These are phyloP conservation scores for Bathelium albidoporum DNA, from an alignment of 495 filamentous ascomycete species.

Conservation along the genomic window DNA sequence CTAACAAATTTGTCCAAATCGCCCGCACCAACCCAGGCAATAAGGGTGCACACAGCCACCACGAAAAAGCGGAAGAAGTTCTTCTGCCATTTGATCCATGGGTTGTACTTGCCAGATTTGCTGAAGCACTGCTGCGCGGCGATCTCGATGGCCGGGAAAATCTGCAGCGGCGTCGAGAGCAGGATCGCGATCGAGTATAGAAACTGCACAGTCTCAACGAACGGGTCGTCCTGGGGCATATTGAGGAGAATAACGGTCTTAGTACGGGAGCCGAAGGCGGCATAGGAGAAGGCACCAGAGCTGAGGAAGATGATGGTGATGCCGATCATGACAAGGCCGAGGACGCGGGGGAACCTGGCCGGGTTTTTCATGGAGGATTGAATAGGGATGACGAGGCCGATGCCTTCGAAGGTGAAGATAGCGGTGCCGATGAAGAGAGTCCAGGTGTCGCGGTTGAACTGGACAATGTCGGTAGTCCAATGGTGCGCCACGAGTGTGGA, in stretches of 20 bases:
- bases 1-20: slow-evolving; percentile 56
- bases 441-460: slow-evolving; percentile 52
- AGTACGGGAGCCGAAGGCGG: slow-evolving; percentile 48
- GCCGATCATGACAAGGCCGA: slow-evolving; percentile 49
- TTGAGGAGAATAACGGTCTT: slow-evolving; percentile 55
- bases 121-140: slow-evolving; percentile 45
- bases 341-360: slow-evolving; percentile 46
- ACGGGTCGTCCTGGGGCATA: slow-evolving; percentile 48
- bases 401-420: slow-evolving; percentile 61
- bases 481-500: slow-evolving; percentile 37
- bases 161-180: slow-evolving; percentile 51
- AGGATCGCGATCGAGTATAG: slow-evolving; percentile 55
- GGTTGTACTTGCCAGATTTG: slow-evolving; percentile 45
- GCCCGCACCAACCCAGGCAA: slow-evolving; percentile 45
- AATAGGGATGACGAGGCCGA: slow-evolving; percentile 55
- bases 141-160: slow-evolving; percentile 54
- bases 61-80: slow-evolving; percentile 44
- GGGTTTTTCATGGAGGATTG: slow-evolving; percentile 53
- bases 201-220: slow-evolving; percentile 57
- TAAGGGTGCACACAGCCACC: slow-evolving; percentile 39
- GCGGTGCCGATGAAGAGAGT: slow-evolving; percentile 53
- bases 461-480: slow-evolving; percentile 39
- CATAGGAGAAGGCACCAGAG: slow-evolving; percentile 54
- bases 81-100: slow-evolving; percentile 55
- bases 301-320: slow-evolving; percentile 55